phyloP scores from a whole-genome alignment of 2,329 filamentous ascomycete species.

The Eutypella sp. region DNA sequence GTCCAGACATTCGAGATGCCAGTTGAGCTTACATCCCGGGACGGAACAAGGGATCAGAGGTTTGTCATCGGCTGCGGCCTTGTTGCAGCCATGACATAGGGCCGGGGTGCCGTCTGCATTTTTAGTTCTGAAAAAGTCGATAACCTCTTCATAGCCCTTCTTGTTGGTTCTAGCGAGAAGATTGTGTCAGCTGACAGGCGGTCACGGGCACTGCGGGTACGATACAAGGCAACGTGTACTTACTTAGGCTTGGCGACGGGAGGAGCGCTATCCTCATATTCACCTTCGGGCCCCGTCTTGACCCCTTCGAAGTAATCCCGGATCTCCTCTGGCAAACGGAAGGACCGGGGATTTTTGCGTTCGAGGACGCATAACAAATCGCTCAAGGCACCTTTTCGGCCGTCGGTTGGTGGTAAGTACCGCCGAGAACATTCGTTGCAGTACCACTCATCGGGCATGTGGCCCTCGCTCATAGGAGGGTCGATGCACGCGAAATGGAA shows the following conservation, averaged over 20 bases:
- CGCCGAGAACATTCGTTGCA: conserved; percentile 66
- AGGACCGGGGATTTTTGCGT: conserved; percentile 65
- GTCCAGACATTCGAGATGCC: conserved; percentile 90
- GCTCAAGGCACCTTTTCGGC: conserved; percentile 54
- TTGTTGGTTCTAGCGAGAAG: conserved; percentile 38
- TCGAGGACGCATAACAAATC: conserved; percentile 61
- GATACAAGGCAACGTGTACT: conserved; percentile 27
- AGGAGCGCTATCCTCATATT: conserved; percentile 69
- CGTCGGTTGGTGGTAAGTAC: conserved; percentile 40
- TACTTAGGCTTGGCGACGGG: conserved; percentile 50
- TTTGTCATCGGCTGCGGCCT: conserved; percentile 56
- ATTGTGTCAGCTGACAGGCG: conserved; percentile 23
- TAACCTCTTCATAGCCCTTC: conserved; percentile 54
- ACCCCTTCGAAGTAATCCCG: conserved; percentile 78
- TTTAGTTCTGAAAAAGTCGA: conserved; percentile 63
- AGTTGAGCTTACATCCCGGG: conserved; percentile 66
- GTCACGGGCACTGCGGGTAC: neutral
- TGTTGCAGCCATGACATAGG: conserved; percentile 72
- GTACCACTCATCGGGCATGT: conserved; percentile 73
- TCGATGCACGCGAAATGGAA: conserved; percentile 89
- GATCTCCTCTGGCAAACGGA: conserved; percentile 64
- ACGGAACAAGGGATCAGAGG: conserved; percentile 78
- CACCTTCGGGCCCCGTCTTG: conserved; percentile 67
- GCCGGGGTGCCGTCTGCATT: conserved; percentile 71
- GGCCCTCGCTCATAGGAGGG: conserved; percentile 63